Conservation (phyloP, 768 basidiomycete genomes). For the Kwoniella sp. region DNA sequence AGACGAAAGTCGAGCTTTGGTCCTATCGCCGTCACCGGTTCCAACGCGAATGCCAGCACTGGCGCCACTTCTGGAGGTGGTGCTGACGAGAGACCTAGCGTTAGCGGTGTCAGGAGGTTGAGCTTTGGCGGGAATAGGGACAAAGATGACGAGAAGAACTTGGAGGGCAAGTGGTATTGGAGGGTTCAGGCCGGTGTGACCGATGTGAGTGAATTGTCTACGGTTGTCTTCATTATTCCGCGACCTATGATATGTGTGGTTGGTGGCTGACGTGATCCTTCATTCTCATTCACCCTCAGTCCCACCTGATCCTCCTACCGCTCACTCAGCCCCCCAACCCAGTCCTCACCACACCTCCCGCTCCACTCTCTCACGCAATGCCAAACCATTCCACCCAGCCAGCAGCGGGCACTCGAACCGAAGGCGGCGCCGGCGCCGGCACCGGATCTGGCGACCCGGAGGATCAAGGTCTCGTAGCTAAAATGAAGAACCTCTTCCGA, state of each 20-base stretch:
- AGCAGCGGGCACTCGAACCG: conserved; percentile 13
- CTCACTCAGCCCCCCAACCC: conserved; percentile 45
- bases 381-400: conserved; percentile 36
- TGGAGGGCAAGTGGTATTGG: conserved; percentile 47
- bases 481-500: conserved; percentile 45
- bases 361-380: conserved; percentile 46
- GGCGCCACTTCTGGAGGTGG: conserved; percentile 7
- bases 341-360: conserved; percentile 38
- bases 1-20: conserved; percentile 41
- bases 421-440: conserved; percentile 10
- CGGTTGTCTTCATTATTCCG: no score
- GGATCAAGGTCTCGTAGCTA: conserved; percentile 33
- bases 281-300: conserved; percentile 13
- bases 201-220: conserved; percentile 36
- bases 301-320: conserved; percentile 45
- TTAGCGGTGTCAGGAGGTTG: conserved; percentile 5
- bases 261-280: neutral
- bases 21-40: neutral
- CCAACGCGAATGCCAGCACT: conserved; percentile 5
- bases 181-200: conserved; percentile 47
- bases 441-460: conserved; percentile 4
- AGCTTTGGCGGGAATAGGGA: conserved; percentile 2
- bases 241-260: no score
- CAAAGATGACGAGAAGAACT: conserved; percentile 13
- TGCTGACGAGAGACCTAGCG: conserved; percentile 1